phyloP scores from a whole-genome alignment of 2,329 filamentous ascomycete species.

The Curvularia hawaiiensis region DNA sequence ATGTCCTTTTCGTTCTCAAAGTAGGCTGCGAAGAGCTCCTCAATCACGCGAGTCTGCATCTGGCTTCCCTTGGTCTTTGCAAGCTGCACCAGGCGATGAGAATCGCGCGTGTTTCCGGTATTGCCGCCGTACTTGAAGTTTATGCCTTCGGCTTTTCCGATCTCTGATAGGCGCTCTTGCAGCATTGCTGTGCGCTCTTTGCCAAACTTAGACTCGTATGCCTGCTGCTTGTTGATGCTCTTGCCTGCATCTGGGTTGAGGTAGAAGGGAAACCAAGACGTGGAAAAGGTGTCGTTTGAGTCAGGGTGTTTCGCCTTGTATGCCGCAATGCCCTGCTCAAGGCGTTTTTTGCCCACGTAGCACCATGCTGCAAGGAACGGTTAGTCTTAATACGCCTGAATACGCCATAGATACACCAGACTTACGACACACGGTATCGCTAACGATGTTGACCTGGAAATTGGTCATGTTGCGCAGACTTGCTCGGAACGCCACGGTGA shows the following conservation, averaged over 20 bases:
- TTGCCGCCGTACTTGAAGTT: conserved; percentile 73
- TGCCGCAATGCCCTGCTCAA: conserved; percentile 71
- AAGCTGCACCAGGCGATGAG: conserved; percentile 73
- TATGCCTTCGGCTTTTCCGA: conserved; percentile 72
- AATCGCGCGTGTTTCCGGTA: conserved; percentile 78
- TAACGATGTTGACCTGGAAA: conserved; percentile 75
- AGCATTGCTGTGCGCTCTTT: conserved; percentile 65
- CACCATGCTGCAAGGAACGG: conserved; percentile 49
- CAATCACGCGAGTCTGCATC: conserved; percentile 53
- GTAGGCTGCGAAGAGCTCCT: conserved; percentile 50
- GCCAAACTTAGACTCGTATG: conserved; percentile 68
- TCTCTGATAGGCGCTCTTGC: conserved; percentile 59
- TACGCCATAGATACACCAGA: background rate
- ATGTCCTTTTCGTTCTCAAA: conserved; percentile 58
- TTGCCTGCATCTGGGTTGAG: conserved; percentile 70
- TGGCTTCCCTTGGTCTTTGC: conserved; percentile 60
- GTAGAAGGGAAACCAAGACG: conserved; percentile 81
- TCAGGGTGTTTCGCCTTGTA: conserved; percentile 67
- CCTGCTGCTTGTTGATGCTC: conserved; percentile 59
- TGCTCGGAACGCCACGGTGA: conserved; percentile 44
- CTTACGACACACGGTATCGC: conserved; percentile 80
- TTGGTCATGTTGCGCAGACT: conserved; percentile 52
- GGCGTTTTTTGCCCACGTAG: conserved; percentile 78
- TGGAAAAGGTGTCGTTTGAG: conserved; percentile 70
- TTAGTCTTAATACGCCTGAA: conserved; percentile 8